Base-by-base conservation (phyloP, 1,284 basidiomycete species). In the Somion occarium region DNA sequence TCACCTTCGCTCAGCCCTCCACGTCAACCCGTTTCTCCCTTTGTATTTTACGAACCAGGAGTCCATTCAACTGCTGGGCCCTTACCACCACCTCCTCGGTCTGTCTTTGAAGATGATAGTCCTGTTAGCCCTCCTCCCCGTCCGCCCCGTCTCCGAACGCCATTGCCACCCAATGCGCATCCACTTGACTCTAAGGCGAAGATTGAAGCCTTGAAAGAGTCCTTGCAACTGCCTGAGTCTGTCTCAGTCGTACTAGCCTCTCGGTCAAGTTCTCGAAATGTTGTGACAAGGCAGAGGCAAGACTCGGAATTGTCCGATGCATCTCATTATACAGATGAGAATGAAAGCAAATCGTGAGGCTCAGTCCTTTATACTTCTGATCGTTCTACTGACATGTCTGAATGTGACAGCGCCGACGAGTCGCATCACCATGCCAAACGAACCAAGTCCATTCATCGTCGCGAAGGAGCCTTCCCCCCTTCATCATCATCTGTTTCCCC, bases 11-110 rank as follows among this genome's bases (percentile, higher is more conserved):
- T 24, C 2, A 56, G 41, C 57, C 30, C 51, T 39, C 51, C 27
- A 38, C 48, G 34, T 22, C 44, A 27, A 18, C 49, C 44, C n/a
- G 27, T 19, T n/a, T 65, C 66, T 13, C 62, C 75, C 3, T 85
- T 79, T 64, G 65, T 83, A 48, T 69, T 75, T 58, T 86, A 88
- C 61, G 75, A 85, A 54, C 83, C 82, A 44, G 85, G 83, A 46
- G 59, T 83, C 3, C 82, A 88, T 66, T 73, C 85, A 4, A 86
- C 75, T 18, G 85, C 85, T 38, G 83, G 86, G 1, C 85, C 87
- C 39, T 72, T 86, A 55, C 85, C 86, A 38, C 77, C 79, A 27
- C 85, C 84, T 23, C 83, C 85, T 4, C 72, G 80, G 53, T 73
- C 80, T 24, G 64, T 73, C 52, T 76, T 82, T 53, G 72, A 55